Evolutionary conservation across 345 rosid genomes (phyloP).

Genomic region (Excoecaria cochinchinensis): DNA sequence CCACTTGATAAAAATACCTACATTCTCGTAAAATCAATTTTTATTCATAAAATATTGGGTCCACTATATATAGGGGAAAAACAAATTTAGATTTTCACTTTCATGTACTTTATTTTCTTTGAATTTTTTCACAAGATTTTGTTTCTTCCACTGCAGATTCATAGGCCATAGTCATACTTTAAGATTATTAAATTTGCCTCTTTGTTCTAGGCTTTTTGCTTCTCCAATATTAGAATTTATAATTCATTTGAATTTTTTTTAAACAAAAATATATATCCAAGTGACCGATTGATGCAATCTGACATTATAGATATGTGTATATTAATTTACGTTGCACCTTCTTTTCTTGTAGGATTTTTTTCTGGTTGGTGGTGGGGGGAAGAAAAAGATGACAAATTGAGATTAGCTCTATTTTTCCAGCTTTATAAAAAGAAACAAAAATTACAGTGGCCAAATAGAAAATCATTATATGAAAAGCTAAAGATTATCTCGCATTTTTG

Average conservation of each 20-base stretch:
- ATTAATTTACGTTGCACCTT: too few species aligned
- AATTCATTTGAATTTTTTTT: neutral
- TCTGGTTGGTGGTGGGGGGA: too few species aligned
- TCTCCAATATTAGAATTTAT: neutral
- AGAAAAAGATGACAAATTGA: neutral
- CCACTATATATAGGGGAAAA: neutral
- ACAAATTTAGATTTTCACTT: neutral
- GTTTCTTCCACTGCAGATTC: neutral
- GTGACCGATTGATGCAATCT: too few species aligned
- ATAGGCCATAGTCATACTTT: neutral
- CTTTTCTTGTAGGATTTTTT: too few species aligned
- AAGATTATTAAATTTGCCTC: neutral
- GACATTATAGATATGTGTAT: too few species aligned
- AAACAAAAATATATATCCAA: too few species aligned
- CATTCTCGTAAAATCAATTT: neutral
- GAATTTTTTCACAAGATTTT: neutral
- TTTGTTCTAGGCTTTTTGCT: neutral
- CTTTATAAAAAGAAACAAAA: neutral
- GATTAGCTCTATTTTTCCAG: neutral
- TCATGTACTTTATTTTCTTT: neutral
- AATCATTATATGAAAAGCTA: too few species aligned
- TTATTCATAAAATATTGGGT: slow-evolving; percentile 1
- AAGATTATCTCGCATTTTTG: too few species aligned
- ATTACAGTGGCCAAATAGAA: too few species aligned
- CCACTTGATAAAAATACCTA: neutral